A percentile compares a stretch with the other conserved stretches of the same genome.
Evolutionary conservation across 73 alveolate genomes (phyloP).

Genomic region (Paramecium octaurelia): DNA sequence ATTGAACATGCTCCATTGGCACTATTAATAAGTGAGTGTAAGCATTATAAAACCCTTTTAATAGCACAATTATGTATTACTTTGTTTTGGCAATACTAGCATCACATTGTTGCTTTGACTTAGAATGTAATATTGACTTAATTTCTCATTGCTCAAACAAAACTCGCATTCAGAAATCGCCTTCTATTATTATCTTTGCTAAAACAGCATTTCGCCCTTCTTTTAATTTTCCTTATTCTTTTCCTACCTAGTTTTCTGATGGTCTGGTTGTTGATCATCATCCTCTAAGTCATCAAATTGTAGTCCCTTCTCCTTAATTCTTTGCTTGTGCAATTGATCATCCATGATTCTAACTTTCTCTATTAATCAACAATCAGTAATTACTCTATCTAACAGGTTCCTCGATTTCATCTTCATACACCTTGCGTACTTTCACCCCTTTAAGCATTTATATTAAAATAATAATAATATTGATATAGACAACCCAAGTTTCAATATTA

Average conservation of each 20-base stretch:
- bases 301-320: neutral
- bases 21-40: conserved; percentile 44
- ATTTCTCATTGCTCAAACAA: conserved; percentile 19
- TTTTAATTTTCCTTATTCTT: neutral
- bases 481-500: neutral
- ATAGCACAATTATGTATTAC: neutral
- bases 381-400: neutral
- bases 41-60: neutral
- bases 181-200: neutral
- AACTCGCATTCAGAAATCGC: conserved; percentile 24
- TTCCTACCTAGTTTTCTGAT: neutral
- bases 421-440: conserved; percentile 1
- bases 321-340: neutral
- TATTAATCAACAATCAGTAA: neutral
- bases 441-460: neutral
- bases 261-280: neutral
- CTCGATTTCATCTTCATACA: neutral
- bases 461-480: too few relatives aligned
- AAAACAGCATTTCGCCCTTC: conserved; percentile 26
- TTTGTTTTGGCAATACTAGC: conserved; percentile 3
- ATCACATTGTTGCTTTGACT: conserved; percentile 1
- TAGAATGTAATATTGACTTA: neutral
- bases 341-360: neutral
- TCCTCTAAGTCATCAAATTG: conserved; percentile 5
- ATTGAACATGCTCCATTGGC: conserved; percentile 46